A percentile compares a stretch with the other conserved stretches of the same genome.
phyloP scores from a whole-genome alignment of 768 basidiomycete genomes.

The Lyophyllum shimeji region DNA sequence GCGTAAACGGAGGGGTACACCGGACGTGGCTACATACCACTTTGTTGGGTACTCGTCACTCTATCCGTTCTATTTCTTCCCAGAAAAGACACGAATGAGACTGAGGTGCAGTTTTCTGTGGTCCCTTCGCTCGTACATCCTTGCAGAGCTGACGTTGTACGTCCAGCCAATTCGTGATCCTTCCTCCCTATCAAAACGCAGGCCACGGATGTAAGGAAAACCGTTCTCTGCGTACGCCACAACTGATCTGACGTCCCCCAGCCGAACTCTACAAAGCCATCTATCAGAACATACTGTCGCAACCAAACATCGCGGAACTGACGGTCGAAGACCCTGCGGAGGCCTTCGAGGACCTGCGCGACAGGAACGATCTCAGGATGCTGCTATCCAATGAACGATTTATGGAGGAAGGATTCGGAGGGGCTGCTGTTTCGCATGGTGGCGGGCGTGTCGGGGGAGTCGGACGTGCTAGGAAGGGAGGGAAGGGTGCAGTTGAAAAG shows the following conservation, averaged over 20 bases:
- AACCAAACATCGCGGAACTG: constrained; percentile 78
- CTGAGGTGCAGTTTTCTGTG: constrained; percentile 61
- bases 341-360: constrained; percentile 94
- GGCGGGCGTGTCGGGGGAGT: constrained; percentile 50
- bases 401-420: constrained; percentile 69
- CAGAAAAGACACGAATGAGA: constrained; percentile 84
- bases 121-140: not conserved
- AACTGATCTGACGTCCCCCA: constrained; percentile 26
- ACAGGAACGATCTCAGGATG: constrained; percentile 86
- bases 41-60: constrained; percentile 94
- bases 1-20: constrained; percentile 55
- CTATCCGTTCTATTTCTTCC: constrained; percentile 95
- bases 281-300: constrained; percentile 71
- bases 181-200: constrained; percentile 85
- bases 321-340: constrained; percentile 98
- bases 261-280: constrained; percentile 87
- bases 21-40: constrained; percentile 70
- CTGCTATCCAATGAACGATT: constrained; percentile 65
- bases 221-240: not conserved
- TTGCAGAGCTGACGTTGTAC: constrained; percentile 7
- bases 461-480: constrained; percentile 42
- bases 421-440: constrained; percentile 41
- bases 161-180: constrained; percentile 87
- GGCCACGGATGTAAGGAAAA: constrained; percentile 85
- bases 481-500: constrained; percentile 24